Evolutionary conservation across 257 asterid genomes (phyloP), one percentile per base, ranked within the genome.

Genomic region (Penstemon newberryi): DNA sequence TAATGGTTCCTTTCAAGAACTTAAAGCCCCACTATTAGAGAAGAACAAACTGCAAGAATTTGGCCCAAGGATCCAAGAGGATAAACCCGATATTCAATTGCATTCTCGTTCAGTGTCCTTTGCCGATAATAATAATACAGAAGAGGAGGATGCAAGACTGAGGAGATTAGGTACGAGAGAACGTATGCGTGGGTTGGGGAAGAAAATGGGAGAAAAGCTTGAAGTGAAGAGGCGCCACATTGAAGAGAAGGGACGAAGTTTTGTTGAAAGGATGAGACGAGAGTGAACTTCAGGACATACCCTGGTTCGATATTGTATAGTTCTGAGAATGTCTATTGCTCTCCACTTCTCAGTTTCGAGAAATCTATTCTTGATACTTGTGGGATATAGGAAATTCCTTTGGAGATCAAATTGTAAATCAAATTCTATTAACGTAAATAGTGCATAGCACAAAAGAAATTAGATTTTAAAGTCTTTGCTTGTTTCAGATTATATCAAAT

Each of bases 171-270:
- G 94, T 11, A 69, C 96, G 4, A 81, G 67, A 79, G 96, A 88
- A 59, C 82, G 89, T 55, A 80, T 93, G 94, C 88, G 81, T 57
- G 94, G 96, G 61, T 77, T 93, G 65, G 83, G 97, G 74, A 90
- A 90, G 87, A 90, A 86, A 77, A 80, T 90, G 89, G 97, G 96
- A 36, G 97, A 85, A 67, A 93, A 90, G 75, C 82, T 93, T 12
- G 98, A 88, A 82, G 94, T 87, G 50, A 90, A 83, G 87, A 80
- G 95, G 84, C 91, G 91, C 8, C 76, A 84, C 81, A 69, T 90
- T 41, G 98, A 90, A 77, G 98, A 88, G 81, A 88, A 72, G 73
- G 86, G 98, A 56, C 84, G 89, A 65, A 74, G 76, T 77, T 78
- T 93, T 19, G 94, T 90, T 11, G 96, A 89, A 78, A 86, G 80